Evolutionary conservation across 768 basidiomycete genomes (phyloP), one percentile per base, ranked within the genome.

Genomic region (Tricholoma furcatifolium): DNA sequence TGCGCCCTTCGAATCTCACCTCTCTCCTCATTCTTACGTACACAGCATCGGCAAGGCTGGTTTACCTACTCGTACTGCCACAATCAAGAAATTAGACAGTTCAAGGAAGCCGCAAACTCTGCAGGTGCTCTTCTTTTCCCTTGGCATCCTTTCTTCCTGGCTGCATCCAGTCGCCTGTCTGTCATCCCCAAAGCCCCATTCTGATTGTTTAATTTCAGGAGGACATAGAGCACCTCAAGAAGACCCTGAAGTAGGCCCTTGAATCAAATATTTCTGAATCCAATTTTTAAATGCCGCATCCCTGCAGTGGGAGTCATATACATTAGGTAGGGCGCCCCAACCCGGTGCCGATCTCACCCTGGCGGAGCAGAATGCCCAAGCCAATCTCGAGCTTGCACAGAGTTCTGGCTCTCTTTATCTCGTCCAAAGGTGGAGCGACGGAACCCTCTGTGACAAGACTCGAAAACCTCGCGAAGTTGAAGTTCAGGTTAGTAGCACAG

Each of bases 21-120:
- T 50, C 62, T 57, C 61, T 57, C 48, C 61, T 68, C 67, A 70
- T 61, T 56, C 65, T 67, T 60, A 72, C 64, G 54, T 60, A 49
- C 27, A 57, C 73, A 93, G 87, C 84, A 87, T 66, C 83, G 83
- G 60, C 90, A 93, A 75, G 84, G 87, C 35, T 97, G 94, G 94
- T 98, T 98, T 75, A 98, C 94, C 34, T 98, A 98, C 72, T 87
- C 92, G 44, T 97, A 91, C 70, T 93, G 96, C 74, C 94, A 99
- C 74, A 91, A 94, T 69, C 81, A 84, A 47, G 87, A 97, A 71
- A 93, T 98, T 56, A 87, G 95, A 53, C 97, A 99, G 71, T 99
- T 98, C 78, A 89, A 89, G 70, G 93, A 94, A 68, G 74, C 88
- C 54, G 74, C 82, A 45, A 81, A 84, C 60, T 76, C 79, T 58